These are phyloP conservation scores for Lichtheimia ornata DNA, from an alignment of 371 early-diverging fungal species.

Conservation along the genomic window DNA sequence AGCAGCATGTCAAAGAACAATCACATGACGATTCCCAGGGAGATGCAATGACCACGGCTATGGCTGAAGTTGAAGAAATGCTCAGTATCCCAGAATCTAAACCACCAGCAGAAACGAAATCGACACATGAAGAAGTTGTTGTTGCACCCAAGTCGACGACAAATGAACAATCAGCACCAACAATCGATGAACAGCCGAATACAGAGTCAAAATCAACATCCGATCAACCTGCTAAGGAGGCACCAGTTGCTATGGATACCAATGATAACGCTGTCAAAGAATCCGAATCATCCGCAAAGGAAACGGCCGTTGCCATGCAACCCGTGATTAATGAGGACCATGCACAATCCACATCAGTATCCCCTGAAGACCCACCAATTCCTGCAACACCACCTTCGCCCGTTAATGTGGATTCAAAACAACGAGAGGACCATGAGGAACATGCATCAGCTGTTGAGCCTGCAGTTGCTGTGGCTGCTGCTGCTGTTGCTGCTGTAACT, in stretches of 20 bases:
- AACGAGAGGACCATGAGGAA: too few species aligned
- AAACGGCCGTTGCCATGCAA: background rate
- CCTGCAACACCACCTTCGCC: slow-evolving; percentile 7
- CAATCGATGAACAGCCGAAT: background rate
- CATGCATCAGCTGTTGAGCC: background rate
- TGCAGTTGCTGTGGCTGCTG: background rate
- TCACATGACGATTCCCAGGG: too few species aligned
- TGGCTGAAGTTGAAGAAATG: too few species aligned
- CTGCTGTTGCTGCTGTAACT: background rate
- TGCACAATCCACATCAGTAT: slow-evolving; percentile 5
- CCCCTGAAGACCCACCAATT: slow-evolving; percentile 6
- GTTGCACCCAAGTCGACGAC: background rate
- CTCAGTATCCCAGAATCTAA: too few species aligned
- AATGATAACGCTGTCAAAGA: slow-evolving; percentile 8
- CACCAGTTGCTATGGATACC: background rate
- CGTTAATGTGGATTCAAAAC: too few species aligned
- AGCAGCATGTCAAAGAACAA: too few species aligned
- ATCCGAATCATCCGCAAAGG: background rate
- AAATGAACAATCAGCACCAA: background rate
- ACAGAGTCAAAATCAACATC: slow-evolving; percentile 1
- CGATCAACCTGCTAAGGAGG: background rate
- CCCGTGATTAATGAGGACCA: background rate
- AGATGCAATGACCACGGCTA: too few species aligned
- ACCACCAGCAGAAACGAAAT: too few species aligned
- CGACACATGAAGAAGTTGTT: too few species aligned